These are phyloP conservation scores for Crithidia bombi DNA, from an alignment of 208 protist genomes.

Conservation along the genomic window DNA sequence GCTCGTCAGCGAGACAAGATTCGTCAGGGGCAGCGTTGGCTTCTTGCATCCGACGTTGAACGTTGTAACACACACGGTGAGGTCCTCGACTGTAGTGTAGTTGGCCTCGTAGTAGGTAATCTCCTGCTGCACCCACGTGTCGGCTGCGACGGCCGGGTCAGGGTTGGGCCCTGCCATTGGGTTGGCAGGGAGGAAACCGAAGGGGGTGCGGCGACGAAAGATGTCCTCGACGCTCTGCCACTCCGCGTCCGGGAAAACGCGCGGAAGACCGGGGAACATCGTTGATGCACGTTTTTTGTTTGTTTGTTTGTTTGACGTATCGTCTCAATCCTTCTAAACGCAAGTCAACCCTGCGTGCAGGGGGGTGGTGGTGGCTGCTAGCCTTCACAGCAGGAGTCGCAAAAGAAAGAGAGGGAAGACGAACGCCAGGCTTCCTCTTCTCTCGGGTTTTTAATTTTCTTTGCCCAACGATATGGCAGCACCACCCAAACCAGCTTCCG, in stretches of 20 bases:
- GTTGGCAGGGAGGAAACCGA: slow-evolving; percentile 9
- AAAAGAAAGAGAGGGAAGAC: too few species aligned
- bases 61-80: slow-evolving; percentile 69
- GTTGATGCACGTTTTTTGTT: slow-evolving; percentile 11
- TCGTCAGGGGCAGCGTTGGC: slow-evolving; percentile 46
- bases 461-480: too few species aligned
- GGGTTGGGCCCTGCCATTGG: not conserved
- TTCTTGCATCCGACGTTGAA: slow-evolving; percentile 92
- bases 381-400: too few species aligned
- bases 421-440: too few species aligned
- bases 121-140: slow-evolving; percentile 82
- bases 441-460: too few species aligned
- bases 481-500: too few species aligned
- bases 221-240: slow-evolving; percentile 60
- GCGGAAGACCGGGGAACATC: slow-evolving; percentile 70
- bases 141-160: slow-evolving; percentile 36
- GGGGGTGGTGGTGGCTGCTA: too few species aligned
- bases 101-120: slow-evolving; percentile 70
- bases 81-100: slow-evolving; percentile 73
- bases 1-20: slow-evolving; percentile 32
- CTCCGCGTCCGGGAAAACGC: slow-evolving; percentile 50
- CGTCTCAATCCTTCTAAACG: not conserved
- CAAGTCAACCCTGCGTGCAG: too few species aligned
- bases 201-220: slow-evolving; percentile 37
- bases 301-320: not conserved